A percentile compares a stretch with the other conserved stretches of the same genome.
These are phyloP conservation scores for Hawksworthiomyces lignivorus DNA, from an alignment of 2,329 filamentous ascomycete species.

Conservation along the genomic window DNA sequence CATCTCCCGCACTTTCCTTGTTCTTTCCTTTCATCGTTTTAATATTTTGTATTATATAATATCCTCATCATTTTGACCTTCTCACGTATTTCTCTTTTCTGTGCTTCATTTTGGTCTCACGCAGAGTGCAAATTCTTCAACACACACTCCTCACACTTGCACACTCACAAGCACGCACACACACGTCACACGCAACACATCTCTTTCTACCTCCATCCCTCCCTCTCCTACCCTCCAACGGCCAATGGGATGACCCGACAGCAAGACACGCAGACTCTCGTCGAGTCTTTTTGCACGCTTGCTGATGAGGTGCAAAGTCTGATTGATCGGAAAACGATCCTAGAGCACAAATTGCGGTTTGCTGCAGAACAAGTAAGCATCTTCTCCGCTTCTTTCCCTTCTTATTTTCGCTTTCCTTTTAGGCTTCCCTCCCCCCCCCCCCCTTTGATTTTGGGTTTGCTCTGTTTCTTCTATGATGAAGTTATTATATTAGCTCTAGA, in stretches of 20 bases:
- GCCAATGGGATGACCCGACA: conserved; percentile 33
- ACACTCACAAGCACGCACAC: too few species aligned
- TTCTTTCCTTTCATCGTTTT: background rate
- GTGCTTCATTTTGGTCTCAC: too few species aligned
- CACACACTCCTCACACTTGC: too few species aligned
- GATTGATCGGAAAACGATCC: conserved; percentile 55
- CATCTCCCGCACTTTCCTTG: background rate
- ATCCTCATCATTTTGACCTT: background rate
- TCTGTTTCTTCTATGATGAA: conserved; percentile 29
- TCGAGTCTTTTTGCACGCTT: conserved; percentile 57
- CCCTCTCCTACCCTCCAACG: conserved; percentile 5
- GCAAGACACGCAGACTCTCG: conserved; percentile 46
- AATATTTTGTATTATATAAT: background rate
- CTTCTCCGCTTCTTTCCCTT: conserved; percentile 2
- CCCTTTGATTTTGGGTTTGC: background rate
- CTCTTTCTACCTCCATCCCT: conserved; percentile 12
- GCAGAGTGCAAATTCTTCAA: too few species aligned
- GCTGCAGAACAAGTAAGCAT: conserved; percentile 56
- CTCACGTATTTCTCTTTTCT: background rate
- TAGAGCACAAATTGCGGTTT: conserved; percentile 60
- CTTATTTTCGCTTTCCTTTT: conserved; percentile 3
- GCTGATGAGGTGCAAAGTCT: conserved; percentile 58
- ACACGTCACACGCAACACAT: too few species aligned
- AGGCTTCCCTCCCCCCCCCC: background rate
- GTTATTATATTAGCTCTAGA: conserved; percentile 68